Evolutionary conservation across 2,329 filamentous ascomycete species (phyloP).

Genomic region (Torrubiella hemipterigena): DNA sequence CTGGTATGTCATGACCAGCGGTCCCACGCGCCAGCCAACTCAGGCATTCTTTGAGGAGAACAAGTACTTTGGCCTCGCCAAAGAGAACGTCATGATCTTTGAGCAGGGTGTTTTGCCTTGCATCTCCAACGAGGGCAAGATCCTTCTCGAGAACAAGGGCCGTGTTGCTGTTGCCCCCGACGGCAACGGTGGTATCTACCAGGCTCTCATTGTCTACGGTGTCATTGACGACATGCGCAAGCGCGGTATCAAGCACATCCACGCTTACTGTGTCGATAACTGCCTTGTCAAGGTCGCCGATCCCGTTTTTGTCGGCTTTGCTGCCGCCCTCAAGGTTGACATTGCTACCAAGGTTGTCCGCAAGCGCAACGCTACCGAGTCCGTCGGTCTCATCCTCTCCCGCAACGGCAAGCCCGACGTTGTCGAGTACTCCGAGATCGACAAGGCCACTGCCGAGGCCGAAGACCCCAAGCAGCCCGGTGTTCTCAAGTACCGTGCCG

Average conservation of each 20-base stretch:
- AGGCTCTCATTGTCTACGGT: constrained; percentile 69
- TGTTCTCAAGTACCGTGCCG: constrained; percentile 88
- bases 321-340: constrained; percentile 77
- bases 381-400: constrained; percentile 83
- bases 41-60: constrained; percentile 85
- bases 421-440: constrained; percentile 97
- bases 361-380: constrained; percentile 93
- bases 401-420: constrained; percentile 96
- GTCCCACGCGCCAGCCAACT: constrained; percentile 83
- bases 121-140: constrained; percentile 96
- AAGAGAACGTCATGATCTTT: constrained; percentile 83
- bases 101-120: constrained; percentile 95
- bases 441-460: constrained; percentile 77
- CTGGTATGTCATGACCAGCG: constrained; percentile 99
- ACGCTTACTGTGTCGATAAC: constrained; percentile 98
- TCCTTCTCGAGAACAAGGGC: constrained; percentile 79
- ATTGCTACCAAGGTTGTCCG: constrained; percentile 99
- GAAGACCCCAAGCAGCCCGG: constrained; percentile 68
- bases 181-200: constrained; percentile 94
- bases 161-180: constrained; percentile 92
- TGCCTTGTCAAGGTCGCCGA: constrained; percentile 98
- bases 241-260: constrained; percentile 86
- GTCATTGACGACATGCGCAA: constrained; percentile 79
- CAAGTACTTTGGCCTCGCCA: constrained; percentile 78
- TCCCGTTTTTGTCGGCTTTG: constrained; percentile 88